A percentile compares a stretch with the other conserved stretches of the same genome.
phyloP scores from a whole-genome alignment of 148 eudicot species.

The Fallopia convolvulus region DNA sequence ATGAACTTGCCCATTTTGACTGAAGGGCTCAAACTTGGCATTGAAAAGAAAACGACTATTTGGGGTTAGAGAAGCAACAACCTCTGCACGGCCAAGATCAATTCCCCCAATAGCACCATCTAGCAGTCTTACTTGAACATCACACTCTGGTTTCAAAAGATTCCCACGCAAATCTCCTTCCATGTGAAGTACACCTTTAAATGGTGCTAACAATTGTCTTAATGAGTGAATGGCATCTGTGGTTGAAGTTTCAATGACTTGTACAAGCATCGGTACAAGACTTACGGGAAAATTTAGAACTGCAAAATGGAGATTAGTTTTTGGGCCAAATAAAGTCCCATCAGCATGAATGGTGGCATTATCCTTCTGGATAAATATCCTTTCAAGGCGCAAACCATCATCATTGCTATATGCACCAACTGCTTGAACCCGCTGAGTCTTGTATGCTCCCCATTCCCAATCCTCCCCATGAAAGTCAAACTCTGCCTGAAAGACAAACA shows the following conservation, averaged over 20 bases:
- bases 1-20: constrained; percentile 97
- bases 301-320: constrained; percentile 97
- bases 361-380: constrained; percentile 92
- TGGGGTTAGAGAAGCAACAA: constrained; percentile 95
- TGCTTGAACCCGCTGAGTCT: constrained; percentile 90
- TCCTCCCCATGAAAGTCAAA: constrained; percentile 98
- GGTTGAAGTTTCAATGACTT: constrained; percentile 91
- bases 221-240: constrained; percentile 75
- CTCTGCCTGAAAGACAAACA: constrained; percentile 55
- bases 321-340: constrained; percentile 90
- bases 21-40: constrained; percentile 92
- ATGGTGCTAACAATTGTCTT: constrained; percentile 80
- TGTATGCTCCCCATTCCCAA: constrained; percentile 99
- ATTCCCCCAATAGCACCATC: constrained; percentile 98
- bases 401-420: constrained; percentile 95
- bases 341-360: constrained; percentile 99
- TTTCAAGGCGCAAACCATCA: constrained; percentile 95
- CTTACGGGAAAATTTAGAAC: constrained; percentile 97
- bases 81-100: constrained; percentile 96
- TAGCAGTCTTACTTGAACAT: constrained; percentile 93
- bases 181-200: constrained; percentile 94
- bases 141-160: constrained; percentile 95
- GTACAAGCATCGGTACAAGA: constrained; percentile 84
- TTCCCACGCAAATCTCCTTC: constrained; percentile 98
- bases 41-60: constrained; percentile 93